Evolutionary conservation across 2,329 filamentous ascomycete species (phyloP), one percentile per base, ranked within the genome.

Genomic region (Trichophyton benhamiae): DNA sequence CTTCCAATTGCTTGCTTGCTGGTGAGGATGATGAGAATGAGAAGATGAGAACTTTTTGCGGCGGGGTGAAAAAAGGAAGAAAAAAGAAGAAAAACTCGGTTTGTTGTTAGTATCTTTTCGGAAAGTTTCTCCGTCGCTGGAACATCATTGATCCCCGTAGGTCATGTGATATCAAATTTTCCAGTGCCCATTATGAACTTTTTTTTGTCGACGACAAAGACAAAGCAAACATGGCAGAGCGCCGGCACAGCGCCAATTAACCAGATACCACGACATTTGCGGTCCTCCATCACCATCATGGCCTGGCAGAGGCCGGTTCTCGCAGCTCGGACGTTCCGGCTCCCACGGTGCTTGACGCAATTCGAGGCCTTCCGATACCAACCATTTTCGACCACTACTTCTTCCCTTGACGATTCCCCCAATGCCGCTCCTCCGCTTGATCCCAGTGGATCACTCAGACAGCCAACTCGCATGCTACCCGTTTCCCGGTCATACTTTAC

Each of bases 401-500:
- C 58, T 71, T 20, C 70, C 11, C 60, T 15, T 36, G 64, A 52
- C 49, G 58, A 13, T 33, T 61, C 49, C 11, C 59, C 65, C 41
- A 58, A 65, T 41, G 70, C 73, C 36, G 71, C 72, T 30, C 68
- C 71, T 15, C 67, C 72, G 60, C 71, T 75, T 60, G 65, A 77
- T 63, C 70, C 73, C 61, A 41, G 33, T 20, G 58, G 66, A 38
- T 68, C 68, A 63, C 63, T 22, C 49, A 65, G 75, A 30, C 66
- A 68, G 27, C 81, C 83, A 66, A 85, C 88, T 60, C 89, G 94
- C 66, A 79, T 95, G 22, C 78, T 96, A 41, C 94, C 94, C 20
- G 81, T 82, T 27, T 96, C 91, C 41, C 86, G 89, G 2, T 94
- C 92, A n/a, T 99, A 99, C 77, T 99, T 97, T 78, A 91, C 90